These are phyloP conservation scores for Hanseniaspora taiwanica DNA, from an alignment of 805 yeast species.

Conservation along the genomic window DNA sequence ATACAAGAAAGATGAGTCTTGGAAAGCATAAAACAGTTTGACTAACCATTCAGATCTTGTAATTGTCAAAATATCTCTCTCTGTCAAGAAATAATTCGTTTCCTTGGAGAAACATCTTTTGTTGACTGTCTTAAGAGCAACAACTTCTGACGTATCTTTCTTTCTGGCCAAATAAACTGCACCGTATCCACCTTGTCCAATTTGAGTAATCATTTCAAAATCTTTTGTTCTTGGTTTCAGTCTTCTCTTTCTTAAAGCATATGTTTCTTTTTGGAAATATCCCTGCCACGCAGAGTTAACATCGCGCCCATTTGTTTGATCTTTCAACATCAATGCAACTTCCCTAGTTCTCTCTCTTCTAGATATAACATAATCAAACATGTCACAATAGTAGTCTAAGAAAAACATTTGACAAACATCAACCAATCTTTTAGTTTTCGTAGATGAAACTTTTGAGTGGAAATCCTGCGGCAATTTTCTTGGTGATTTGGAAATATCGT, in stretches of 20 bases:
- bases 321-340: slow-evolving; percentile 43
- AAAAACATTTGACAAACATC: slow-evolving; percentile 90
- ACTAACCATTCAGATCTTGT: slow-evolving; percentile 95
- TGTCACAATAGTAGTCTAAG: slow-evolving; percentile 89
- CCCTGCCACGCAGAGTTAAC: slow-evolving; percentile 49
- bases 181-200: slow-evolving; percentile 99
- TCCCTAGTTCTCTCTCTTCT: slow-evolving; percentile 72
- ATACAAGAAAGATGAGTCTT: slow-evolving; percentile 78
- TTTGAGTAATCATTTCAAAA: slow-evolving; percentile 93
- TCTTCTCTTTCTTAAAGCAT: slow-evolving; percentile 74
- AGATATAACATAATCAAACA: slow-evolving; percentile 80
- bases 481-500: slow-evolving; percentile 19
- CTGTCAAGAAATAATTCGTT: slow-evolving; percentile 89
- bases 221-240: slow-evolving; percentile 88
- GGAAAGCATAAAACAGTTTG: slow-evolving; percentile 86
- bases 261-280: slow-evolving; percentile 75
- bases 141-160: slow-evolving; percentile 85
- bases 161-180: slow-evolving; percentile 95
- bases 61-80: slow-evolving; percentile 92
- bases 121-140: slow-evolving; percentile 86
- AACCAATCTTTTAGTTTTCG: slow-evolving; percentile 73
- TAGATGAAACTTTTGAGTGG: slow-evolving; percentile 44
- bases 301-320: slow-evolving; percentile 18
- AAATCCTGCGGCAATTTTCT: slow-evolving; percentile 33
- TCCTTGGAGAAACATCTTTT: slow-evolving; percentile 86